These are phyloP conservation scores for Helianthus annuus DNA, from an alignment of 129 eudicot species.

Conservation along the genomic window HanXRQr2.0-SUNRISE NC_035449.2:185582041-185582540, in stretches of 20 bases:
- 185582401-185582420: no score
- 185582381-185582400: no score
- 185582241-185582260: not conserved
- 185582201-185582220: conserved; percentile 16
- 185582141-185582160: not conserved
- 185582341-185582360: not conserved
- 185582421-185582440: no score
- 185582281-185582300: not conserved
- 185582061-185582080: conserved; percentile 19
- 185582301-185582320: conserved; percentile 3
- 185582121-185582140: not conserved
- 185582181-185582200: not conserved
- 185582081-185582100: conserved; percentile 35
- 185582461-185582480: no score
- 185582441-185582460: no score
- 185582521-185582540: no score
- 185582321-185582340: conserved; percentile 6
- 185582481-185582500: no score
- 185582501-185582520: no score
- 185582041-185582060: conserved; percentile 31
- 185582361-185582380: no score
- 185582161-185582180: not conserved
- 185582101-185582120: not conserved
- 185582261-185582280: conserved; percentile 18
- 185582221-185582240: conserved; percentile 7